Percentiles rank a stretch among this genome's conserved stretches.
These are phyloP conservation scores for Auxenochlorella pyrenoidosa DNA, from an alignment of 139 green algal species.

Conservation along the genomic window DNA sequence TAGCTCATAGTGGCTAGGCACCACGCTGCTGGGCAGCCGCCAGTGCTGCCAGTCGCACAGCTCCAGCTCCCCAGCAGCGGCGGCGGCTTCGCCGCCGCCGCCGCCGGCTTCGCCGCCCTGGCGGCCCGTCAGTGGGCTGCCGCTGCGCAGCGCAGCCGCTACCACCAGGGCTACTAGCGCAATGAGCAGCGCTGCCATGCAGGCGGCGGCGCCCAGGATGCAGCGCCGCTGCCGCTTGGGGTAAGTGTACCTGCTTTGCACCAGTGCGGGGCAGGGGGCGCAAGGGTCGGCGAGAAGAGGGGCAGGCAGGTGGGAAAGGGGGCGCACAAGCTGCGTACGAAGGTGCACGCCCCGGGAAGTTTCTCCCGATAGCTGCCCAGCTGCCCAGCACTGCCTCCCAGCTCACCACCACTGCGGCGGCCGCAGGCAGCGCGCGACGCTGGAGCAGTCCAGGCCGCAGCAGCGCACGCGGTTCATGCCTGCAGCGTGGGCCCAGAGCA, in stretches of 20 bases:
- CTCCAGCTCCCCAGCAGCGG: neutral
- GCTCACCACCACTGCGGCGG: conserved; percentile 56
- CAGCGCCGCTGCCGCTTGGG: conserved; percentile 34
- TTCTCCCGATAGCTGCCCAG: no score
- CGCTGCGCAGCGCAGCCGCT: neutral
- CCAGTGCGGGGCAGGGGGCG: no score
- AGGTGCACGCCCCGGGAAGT: no score
- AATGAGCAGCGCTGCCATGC: conserved; percentile 5
- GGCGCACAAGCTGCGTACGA: neutral
- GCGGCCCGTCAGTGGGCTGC: neutral
- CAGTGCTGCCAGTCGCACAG: conserved; percentile 57
- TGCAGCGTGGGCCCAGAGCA: neutral
- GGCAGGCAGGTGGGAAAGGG: neutral
- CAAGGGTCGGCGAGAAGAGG: no score
- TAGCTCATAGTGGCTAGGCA: conserved; percentile 65
- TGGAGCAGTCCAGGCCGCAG: conserved; percentile 49
- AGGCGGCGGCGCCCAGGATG: conserved; percentile 10
- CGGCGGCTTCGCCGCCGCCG: neutral
- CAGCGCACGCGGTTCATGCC: conserved; percentile 37
- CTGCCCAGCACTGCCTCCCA: neutral
- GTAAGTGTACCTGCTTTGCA: conserved; percentile 44
- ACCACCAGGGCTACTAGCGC: conserved; percentile 14
- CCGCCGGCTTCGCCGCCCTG: neutral
- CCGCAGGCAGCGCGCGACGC: conserved; percentile 10
- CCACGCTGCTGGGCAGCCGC: conserved; percentile 53